A percentile compares a stretch with the other conserved stretches of the same genome.
These are phyloP conservation scores for Podila epigama DNA, from an alignment of 192 early-diverging fungal genomes.

Conservation along the genomic window DNA sequence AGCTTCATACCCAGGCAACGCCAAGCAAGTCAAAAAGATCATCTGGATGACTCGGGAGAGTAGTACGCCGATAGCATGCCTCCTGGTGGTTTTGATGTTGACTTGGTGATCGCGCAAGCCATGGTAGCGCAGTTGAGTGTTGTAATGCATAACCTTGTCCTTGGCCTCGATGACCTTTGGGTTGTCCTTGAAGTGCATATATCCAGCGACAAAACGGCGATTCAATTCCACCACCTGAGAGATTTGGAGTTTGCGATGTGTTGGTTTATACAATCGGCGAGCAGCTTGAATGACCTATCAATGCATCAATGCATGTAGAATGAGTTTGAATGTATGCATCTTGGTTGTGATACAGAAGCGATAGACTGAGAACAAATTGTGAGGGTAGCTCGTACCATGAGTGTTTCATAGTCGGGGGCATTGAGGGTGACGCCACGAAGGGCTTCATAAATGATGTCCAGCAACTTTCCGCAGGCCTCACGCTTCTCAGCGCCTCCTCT, in stretches of 20 bases:
- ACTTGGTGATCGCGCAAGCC: slow-evolving; percentile 97
- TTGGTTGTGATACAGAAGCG: too few species aligned
- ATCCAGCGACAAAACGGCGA: slow-evolving; percentile 84
- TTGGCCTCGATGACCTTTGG: slow-evolving; percentile 79
- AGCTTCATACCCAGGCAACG: slow-evolving; percentile 84
- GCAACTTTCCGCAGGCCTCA: slow-evolving; percentile 74
- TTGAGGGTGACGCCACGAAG: slow-evolving; percentile 90
- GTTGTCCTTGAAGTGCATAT: slow-evolving; percentile 82
- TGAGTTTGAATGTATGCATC: too few species aligned
- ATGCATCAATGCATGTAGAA: background rate
- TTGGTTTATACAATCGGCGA: slow-evolving; percentile 87
- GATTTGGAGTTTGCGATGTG: slow-evolving; percentile 80
- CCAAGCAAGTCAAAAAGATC: slow-evolving; percentile 71
- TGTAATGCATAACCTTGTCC: slow-evolving; percentile 79
- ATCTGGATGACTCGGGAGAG: slow-evolving; percentile 73
- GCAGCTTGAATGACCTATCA: slow-evolving; percentile 87
- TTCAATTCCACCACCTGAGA: slow-evolving; percentile 87
- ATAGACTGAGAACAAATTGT: too few species aligned
- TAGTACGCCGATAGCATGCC: slow-evolving; percentile 71
- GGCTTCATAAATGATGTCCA: slow-evolving; percentile 78
- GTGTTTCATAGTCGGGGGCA: slow-evolving; percentile 88
- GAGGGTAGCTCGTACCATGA: slow-evolving; percentile 63
- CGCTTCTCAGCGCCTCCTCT: slow-evolving; percentile 82
- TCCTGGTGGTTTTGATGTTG: slow-evolving; percentile 74
- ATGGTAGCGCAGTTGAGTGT: slow-evolving; percentile 86